A percentile compares a stretch with the other conserved stretches of the same genome.
These are phyloP conservation scores for Bombardia bombarda DNA, from an alignment of 495 filamentous ascomycete species.

Conservation along the genomic window DNA sequence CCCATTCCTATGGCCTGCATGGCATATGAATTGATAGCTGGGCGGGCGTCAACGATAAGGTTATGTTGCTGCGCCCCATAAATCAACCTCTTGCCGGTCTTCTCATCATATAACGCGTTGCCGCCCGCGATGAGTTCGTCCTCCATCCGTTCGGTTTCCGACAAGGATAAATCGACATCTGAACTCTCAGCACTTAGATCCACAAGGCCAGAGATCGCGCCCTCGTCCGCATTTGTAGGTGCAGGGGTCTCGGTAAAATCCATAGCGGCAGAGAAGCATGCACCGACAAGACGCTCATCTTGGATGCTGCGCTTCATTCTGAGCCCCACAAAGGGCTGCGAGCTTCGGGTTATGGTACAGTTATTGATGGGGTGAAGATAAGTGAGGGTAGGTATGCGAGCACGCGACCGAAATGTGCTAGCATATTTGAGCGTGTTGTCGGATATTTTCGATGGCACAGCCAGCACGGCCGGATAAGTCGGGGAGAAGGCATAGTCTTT, in stretches of 20 bases:
- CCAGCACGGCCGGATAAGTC: constrained; percentile 85
- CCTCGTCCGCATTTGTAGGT: constrained; percentile 30
- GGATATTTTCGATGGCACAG: constrained; percentile 80
- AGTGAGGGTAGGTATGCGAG: constrained; percentile 77
- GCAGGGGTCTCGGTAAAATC: constrained; percentile 26
- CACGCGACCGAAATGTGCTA: constrained; percentile 75
- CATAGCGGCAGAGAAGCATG: constrained; percentile 80
- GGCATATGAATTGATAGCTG: constrained; percentile 88
- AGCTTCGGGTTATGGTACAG: constrained; percentile 91
- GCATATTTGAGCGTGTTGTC: constrained; percentile 96
- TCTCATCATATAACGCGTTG: constrained; percentile 36
- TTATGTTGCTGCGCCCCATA: constrained; percentile 95
- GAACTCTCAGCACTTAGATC: constrained; percentile 36
- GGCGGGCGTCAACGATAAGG: constrained; percentile 92
- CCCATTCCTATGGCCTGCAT: constrained; percentile 94
- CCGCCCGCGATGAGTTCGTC: constrained; percentile 57
- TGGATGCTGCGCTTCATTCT: constrained; percentile 86
- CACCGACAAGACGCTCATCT: constrained; percentile 86
- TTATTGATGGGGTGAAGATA: constrained; percentile 96
- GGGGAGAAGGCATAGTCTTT: constrained; percentile 79
- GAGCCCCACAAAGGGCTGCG: constrained; percentile 85
- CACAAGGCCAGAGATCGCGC: constrained; percentile 52
- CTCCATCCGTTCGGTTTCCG: constrained; percentile 59
- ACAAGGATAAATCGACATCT: constrained; percentile 30
- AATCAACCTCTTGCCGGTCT: constrained; percentile 46